A percentile compares a stretch with the other conserved stretches of the same genome.
Conservation (phyloP, 495 filamentous ascomycete species). For the Hypoxylon crocopeplum region DNA sequence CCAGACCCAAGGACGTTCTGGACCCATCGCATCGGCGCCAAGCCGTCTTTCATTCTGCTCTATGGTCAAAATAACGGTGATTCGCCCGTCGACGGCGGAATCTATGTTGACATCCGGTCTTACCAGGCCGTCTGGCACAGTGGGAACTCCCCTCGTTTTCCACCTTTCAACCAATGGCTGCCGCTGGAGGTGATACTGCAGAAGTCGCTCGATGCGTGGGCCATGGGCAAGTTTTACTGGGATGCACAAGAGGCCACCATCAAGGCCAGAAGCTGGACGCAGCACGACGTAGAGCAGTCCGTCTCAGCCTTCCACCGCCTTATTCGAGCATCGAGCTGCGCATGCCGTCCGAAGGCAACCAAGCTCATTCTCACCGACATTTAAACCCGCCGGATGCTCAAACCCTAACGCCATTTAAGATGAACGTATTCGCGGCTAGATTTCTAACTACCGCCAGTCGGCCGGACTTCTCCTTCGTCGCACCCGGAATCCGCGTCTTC, state of each 20-base stretch:
- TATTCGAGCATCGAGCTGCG: not conserved
- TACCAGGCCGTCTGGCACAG: not conserved
- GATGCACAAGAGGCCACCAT: not conserved
- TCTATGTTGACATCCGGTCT: not conserved
- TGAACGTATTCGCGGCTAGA: not conserved
- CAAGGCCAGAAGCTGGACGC: not conserved
- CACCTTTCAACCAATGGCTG: not conserved
- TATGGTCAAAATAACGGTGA: not conserved
- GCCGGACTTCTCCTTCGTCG: not conserved
- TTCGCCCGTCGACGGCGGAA: not conserved
- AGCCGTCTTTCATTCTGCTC: slow-evolving; percentile 2
- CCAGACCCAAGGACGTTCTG: slow-evolving; percentile 12
- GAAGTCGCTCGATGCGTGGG: slow-evolving; percentile 6
- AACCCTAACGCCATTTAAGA: not conserved
- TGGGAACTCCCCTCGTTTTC: not conserved
- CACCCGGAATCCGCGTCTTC: not conserved
- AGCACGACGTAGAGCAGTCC: not conserved
- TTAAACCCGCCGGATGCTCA: not conserved
- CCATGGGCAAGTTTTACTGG: slow-evolving; percentile 7
- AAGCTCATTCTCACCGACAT: not conserved
- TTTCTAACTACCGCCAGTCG: not conserved
- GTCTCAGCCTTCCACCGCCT: not conserved
- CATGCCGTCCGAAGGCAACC: not conserved
- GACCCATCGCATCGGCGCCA: not conserved
- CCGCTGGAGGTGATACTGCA: slow-evolving; percentile 2